Conservation (phyloP, 306 rosid species). For the Cucurbita ficifolia region DNA sequence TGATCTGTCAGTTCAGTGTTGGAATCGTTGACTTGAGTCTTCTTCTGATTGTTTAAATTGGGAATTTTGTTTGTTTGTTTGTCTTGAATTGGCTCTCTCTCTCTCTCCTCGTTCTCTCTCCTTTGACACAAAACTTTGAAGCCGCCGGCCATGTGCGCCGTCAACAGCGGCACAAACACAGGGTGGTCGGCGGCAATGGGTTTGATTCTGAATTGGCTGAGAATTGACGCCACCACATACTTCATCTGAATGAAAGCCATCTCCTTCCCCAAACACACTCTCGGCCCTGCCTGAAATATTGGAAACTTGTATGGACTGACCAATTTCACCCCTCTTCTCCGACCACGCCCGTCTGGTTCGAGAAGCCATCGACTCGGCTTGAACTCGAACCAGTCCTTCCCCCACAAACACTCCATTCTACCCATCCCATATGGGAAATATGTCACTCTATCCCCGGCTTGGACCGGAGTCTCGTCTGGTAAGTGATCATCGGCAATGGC, state of each 20-base stretch:
- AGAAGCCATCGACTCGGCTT: conserved; percentile 69
- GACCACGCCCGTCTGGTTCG: conserved; percentile 13
- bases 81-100: background rate
- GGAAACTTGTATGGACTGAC: conserved; percentile 57
- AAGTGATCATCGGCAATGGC: conserved; percentile 41
- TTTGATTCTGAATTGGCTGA: conserved; percentile 33
- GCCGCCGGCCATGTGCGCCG: conserved; percentile 93
- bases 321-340: conserved; percentile 19
- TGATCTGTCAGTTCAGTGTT: background rate
- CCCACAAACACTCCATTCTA: conserved; percentile 74
- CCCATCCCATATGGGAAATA: conserved; percentile 95
- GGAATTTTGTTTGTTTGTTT: background rate
- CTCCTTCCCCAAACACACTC: conserved; percentile 77
- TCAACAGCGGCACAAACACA: conserved; percentile 61
- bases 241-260: conserved; percentile 86
- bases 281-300: conserved; percentile 82
- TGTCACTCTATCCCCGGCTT: conserved; percentile 68
- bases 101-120: conserved; percentile 18
- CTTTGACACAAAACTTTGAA: conserved; percentile 34
- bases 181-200: conserved; percentile 29
- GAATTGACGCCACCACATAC: conserved; percentile 51
- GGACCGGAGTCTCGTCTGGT: conserved; percentile 54
- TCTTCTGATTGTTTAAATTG: background rate
- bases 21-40: background rate
- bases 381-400: conserved; percentile 52